phyloP scores from a whole-genome alignment of 1,284 basidiomycete genomes.

The Rhodotorula sp. region DNA sequence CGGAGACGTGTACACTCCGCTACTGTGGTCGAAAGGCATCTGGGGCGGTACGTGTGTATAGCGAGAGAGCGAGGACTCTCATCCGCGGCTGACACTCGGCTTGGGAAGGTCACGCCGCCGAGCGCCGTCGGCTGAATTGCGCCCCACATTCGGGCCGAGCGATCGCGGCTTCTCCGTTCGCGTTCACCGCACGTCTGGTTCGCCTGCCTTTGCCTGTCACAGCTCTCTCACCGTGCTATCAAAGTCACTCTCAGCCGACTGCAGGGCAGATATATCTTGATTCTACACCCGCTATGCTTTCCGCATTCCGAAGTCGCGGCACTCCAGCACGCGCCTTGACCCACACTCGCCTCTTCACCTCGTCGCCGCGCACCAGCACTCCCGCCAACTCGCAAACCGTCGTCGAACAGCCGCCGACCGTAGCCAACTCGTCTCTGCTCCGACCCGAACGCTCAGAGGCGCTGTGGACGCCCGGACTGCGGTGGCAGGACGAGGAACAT shows the following conservation, averaged over 20 bases:
- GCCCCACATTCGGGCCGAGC: too few relatives aligned
- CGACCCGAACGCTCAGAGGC: conserved; percentile 20
- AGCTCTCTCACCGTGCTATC: too few relatives aligned
- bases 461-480: conserved; percentile 29
- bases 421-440: conserved; percentile 32
- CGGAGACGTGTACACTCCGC: conserved; percentile 23
- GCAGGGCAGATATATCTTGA: too few relatives aligned
- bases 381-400: conserved; percentile 20
- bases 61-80: too few relatives aligned
- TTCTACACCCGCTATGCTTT: neutral
- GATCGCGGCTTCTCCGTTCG: too few relatives aligned
- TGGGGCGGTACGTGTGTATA: neutral
- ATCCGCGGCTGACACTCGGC: neutral
- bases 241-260: too few relatives aligned
- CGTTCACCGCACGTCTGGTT: too few relatives aligned
- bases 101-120: neutral
- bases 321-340: neutral
- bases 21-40: conserved; percentile 33
- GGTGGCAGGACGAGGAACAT: conserved; percentile 31
- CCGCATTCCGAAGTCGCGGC: neutral
- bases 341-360: conserved; percentile 1
- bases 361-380: neutral
- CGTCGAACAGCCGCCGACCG: conserved; percentile 22
- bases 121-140: too few relatives aligned
- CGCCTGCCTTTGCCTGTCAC: too few relatives aligned